Evolutionary conservation across 768 basidiomycete species (phyloP).

Genomic region (Leccinum ochraceum): DNA sequence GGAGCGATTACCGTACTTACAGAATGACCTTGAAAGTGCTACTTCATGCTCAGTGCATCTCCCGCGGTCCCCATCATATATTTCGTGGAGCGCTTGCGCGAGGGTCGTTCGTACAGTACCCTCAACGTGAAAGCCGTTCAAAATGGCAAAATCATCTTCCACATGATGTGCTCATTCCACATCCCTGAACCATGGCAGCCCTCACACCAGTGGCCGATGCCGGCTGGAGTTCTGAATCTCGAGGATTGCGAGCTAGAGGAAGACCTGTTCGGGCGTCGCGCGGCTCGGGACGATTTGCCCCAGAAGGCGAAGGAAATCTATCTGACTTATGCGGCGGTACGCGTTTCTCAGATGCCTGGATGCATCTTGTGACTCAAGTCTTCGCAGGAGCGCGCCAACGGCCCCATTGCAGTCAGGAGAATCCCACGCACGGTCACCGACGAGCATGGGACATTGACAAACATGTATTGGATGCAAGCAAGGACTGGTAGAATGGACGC

Average conservation of each 20-base stretch:
- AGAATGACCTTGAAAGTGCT: constrained; percentile 57
- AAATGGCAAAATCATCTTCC: constrained; percentile 51
- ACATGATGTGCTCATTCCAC: constrained; percentile 82
- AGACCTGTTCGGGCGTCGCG: constrained; percentile 33
- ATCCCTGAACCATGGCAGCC: constrained; percentile 77
- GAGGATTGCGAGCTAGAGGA: constrained; percentile 68
- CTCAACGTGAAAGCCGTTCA: constrained; percentile 62
- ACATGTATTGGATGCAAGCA: constrained; percentile 83
- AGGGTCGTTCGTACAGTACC: constrained; percentile 75
- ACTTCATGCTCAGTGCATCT: constrained; percentile 78
- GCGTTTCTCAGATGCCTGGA: constrained; percentile 21
- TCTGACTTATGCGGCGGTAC: constrained; percentile 30
- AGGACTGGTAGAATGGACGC: constrained; percentile 53
- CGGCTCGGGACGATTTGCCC: constrained; percentile 33
- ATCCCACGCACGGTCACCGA: constrained; percentile 45
- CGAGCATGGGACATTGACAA: constrained; percentile 48
- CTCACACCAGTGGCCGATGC: constrained; percentile 66
- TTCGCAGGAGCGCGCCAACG: constrained; percentile 60
- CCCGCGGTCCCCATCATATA: constrained; percentile 75
- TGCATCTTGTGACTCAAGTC: constrained; percentile 27
- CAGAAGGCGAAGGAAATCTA: constrained; percentile 36
- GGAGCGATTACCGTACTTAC: constrained; percentile 6
- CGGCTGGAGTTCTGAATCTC: constrained; percentile 49
- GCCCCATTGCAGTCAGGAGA: constrained; percentile 67
- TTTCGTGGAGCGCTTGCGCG: constrained; percentile 71